Percentiles rank a stretch among this genome's conserved stretches.
Conservation (phyloP, 2,329 filamentous ascomycete genomes). For the Colletotrichum lini region DNA sequence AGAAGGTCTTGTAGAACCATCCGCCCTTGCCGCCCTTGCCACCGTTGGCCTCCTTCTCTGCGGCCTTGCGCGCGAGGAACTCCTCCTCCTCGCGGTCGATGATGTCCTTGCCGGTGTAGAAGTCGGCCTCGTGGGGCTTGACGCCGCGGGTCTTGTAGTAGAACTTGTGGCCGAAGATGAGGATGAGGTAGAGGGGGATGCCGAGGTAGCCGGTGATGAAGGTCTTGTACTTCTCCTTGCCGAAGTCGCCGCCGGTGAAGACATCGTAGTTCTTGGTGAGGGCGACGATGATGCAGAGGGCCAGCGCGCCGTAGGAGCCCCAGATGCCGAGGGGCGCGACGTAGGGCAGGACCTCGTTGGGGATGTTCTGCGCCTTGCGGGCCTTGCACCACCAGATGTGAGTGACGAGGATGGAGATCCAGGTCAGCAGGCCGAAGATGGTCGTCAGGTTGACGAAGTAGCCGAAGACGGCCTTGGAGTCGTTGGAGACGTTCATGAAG, state of each 20-base stretch:
- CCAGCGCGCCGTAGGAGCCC: slow-evolving; percentile 78
- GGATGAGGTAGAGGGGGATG: slow-evolving; percentile 79
- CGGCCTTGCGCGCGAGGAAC: slow-evolving; percentile 71
- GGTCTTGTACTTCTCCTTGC: slow-evolving; percentile 71
- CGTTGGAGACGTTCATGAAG: slow-evolving; percentile 74
- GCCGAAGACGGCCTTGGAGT: slow-evolving; percentile 52
- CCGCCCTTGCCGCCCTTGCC: slow-evolving; percentile 46
- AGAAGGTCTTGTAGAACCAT: slow-evolving; percentile 48
- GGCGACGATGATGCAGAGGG: slow-evolving; percentile 80
- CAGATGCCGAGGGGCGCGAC: slow-evolving; percentile 79
- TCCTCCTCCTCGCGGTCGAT: slow-evolving; percentile 81
- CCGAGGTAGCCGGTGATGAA: slow-evolving; percentile 85
- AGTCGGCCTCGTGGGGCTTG: slow-evolving; percentile 73
- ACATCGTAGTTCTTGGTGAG: slow-evolving; percentile 87
- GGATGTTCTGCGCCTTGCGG: slow-evolving; percentile 72
- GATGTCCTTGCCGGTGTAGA: slow-evolving; percentile 80
- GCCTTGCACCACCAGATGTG: slow-evolving; percentile 78
- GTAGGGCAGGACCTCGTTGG: slow-evolving; percentile 71
- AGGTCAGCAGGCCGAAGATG: slow-evolving; percentile 76
- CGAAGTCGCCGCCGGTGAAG: slow-evolving; percentile 69
- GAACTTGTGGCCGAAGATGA: slow-evolving; percentile 79
- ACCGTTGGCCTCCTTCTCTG: slow-evolving; percentile 45
- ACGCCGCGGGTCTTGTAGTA: slow-evolving; percentile 68
- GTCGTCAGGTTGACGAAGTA: slow-evolving; percentile 79
- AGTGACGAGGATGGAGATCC: slow-evolving; percentile 77